A percentile compares a stretch with the other conserved stretches of the same genome.
Conservation (phyloP, 169 alveolate genomes). For the Condylostoma magnum region DNA sequence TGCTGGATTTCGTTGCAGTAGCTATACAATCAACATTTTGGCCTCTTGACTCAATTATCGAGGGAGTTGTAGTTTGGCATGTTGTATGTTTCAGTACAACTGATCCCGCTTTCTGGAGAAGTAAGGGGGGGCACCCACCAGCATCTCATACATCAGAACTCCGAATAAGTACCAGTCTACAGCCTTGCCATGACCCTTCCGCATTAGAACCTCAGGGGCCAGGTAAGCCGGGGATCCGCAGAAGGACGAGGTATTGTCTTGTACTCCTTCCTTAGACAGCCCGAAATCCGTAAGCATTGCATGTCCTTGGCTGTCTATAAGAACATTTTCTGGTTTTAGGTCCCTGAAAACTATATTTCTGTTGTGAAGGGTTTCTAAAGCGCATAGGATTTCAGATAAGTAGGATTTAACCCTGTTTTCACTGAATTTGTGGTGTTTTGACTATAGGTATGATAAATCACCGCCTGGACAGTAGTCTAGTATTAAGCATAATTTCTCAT, state of each 20-base stretch:
- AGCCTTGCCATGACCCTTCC: conserved; percentile 81
- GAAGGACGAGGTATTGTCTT: conserved; percentile 46
- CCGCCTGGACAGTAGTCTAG: conserved; percentile 85
- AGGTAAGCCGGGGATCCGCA: conserved; percentile 81
- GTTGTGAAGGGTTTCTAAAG: conserved; percentile 79
- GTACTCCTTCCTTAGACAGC: conserved; percentile 79
- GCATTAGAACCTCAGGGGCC: conserved; percentile 85
- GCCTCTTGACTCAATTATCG: conserved; percentile 47
- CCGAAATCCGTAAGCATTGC: conserved; percentile 84
- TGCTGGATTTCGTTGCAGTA: conserved; percentile 46
- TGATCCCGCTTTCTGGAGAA: conserved; percentile 47
- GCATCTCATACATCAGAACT: conserved; percentile 78
- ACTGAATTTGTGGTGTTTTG: conserved; percentile 56
- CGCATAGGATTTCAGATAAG: conserved; percentile 67
- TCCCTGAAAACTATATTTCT: conserved; percentile 77
- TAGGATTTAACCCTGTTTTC: conserved; percentile 69
- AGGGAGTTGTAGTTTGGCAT: conserved; percentile 57
- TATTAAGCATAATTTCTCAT: conserved; percentile 69
- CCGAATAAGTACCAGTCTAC: conserved; percentile 88
- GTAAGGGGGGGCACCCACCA: conserved; percentile 82
- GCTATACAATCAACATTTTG: conserved; percentile 35
- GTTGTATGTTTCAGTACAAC: conserved; percentile 59
- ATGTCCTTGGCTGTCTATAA: conserved; percentile 74
- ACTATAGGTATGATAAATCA: conserved; percentile 59
- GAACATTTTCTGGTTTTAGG: conserved; percentile 80